These are phyloP conservation scores for Xylaria sp. DNA, from an alignment of 2,329 filamentous ascomycete genomes.

Conservation along the genomic window DNA sequence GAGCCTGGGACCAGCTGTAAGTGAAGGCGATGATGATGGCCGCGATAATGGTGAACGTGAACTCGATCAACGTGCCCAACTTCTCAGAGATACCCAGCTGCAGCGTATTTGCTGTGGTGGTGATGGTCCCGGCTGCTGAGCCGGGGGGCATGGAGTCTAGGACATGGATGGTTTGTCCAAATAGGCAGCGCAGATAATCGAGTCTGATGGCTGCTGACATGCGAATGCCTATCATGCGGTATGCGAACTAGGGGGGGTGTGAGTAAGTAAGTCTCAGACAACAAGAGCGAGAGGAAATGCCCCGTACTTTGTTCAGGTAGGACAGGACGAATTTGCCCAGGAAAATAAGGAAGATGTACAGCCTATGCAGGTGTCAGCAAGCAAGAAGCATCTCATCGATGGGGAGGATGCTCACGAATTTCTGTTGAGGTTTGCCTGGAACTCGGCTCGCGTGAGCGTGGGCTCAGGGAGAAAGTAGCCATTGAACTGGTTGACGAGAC, in stretches of 20 bases:
- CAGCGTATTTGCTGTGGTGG: constrained; percentile 57
- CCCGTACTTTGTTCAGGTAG: constrained; percentile 52
- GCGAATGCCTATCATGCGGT: constrained; percentile 57
- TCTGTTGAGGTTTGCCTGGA: constrained; percentile 39
- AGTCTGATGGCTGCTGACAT: constrained; percentile 57
- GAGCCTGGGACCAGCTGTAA: constrained; percentile 54
- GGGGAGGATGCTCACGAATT: constrained; percentile 37
- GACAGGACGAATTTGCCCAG: constrained; percentile 58
- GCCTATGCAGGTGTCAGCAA: constrained; percentile 33
- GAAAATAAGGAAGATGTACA: constrained; percentile 69
- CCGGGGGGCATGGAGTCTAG: constrained; percentile 62
- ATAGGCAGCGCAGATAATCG: constrained; percentile 58
- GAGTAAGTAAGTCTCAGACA: constrained; percentile 15
- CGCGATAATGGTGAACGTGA: constrained; percentile 45
- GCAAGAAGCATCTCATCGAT: no score
- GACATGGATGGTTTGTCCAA: constrained; percentile 61
- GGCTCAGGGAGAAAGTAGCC: constrained; percentile 36
- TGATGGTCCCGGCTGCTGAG: constrained; percentile 58
- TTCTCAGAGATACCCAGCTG: constrained; percentile 62
- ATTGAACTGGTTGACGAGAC: constrained; percentile 46
- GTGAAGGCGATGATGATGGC: constrained; percentile 52
- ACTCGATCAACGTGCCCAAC: constrained; percentile 55
- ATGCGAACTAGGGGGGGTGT: constrained; percentile 41
- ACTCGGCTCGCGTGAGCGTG: constrained; percentile 34
- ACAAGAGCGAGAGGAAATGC: neutral